These are phyloP conservation scores for Ampelomyces quisqualis DNA, from an alignment of 2,329 filamentous ascomycete genomes.

Conservation along the genomic window DNA sequence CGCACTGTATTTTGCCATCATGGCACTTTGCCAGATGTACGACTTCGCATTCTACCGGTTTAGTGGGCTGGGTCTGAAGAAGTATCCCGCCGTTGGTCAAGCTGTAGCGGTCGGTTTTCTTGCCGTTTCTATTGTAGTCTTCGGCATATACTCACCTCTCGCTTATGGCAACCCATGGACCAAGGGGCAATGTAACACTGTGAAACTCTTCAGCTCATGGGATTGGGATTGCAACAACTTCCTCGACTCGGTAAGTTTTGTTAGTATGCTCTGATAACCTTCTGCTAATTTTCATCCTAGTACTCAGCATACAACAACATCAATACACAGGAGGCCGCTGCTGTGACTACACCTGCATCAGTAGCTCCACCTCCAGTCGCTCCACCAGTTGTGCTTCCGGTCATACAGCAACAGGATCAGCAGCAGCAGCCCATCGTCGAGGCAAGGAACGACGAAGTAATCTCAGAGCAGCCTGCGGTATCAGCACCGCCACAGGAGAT, in stretches of 20 bases:
- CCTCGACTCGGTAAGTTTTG: conserved; percentile 72
- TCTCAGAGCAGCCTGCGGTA: conserved; percentile 33
- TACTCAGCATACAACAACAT: conserved; percentile 35
- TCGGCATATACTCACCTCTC: conserved; percentile 82
- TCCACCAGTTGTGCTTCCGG: conserved; percentile 14
- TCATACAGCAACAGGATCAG: conserved; percentile 11
- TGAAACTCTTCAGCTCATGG: conserved; percentile 87
- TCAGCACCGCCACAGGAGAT: conserved; percentile 30
- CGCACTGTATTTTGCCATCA: conserved; percentile 90
- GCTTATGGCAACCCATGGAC: conserved; percentile 96
- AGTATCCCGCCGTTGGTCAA: conserved; percentile 72
- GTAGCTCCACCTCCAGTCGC: conserved; percentile 24
- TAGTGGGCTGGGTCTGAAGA: conserved; percentile 64
- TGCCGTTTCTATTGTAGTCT: conserved; percentile 70
- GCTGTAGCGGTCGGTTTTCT: conserved; percentile 73
- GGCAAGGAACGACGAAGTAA: conserved; percentile 21
- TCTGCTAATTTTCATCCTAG: conserved; percentile 15
- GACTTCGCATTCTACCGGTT: conserved; percentile 81
- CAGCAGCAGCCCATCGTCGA: conserved; percentile 18
- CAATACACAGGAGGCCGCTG: conserved; percentile 17
- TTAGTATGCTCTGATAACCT: conserved; percentile 10
- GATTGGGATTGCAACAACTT: conserved; percentile 99
- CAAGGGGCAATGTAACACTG: conserved; percentile 76
- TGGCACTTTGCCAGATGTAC: conserved; percentile 83
- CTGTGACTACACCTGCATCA: conserved; percentile 30